Percentiles rank a stretch among this genome's conserved stretches.
phyloP scores from a whole-genome alignment of 345 rosid species.

The Luvunga scandens region DNA sequence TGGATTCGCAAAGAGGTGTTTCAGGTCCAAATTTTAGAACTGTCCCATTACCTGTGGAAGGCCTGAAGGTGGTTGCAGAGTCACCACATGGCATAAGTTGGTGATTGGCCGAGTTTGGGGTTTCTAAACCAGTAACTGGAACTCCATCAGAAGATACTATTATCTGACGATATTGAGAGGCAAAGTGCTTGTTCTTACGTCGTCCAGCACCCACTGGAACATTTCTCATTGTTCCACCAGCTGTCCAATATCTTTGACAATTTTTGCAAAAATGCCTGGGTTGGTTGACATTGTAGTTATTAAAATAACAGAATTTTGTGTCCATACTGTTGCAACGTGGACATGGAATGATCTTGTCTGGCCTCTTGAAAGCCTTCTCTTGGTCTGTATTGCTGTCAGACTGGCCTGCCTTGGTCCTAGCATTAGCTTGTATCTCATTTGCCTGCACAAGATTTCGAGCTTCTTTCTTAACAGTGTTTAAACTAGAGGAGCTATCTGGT shows the following conservation, averaged over 20 bases:
- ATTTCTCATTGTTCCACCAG: slow-evolving; percentile 80
- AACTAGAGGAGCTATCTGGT: slow-evolving; percentile 17
- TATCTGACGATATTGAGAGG: slow-evolving; percentile 58
- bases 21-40: slow-evolving; percentile 61
- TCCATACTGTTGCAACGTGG: slow-evolving; percentile 78
- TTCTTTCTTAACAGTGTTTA: slow-evolving; percentile 20
- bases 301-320: slow-evolving; percentile 78
- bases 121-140: slow-evolving; percentile 37
- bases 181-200: slow-evolving; percentile 67
- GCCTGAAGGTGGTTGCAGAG: slow-evolving; percentile 28
- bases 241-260: slow-evolving; percentile 88
- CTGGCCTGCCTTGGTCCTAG: slow-evolving; percentile 30
- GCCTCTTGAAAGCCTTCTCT: slow-evolving; percentile 56
- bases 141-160: slow-evolving; percentile 49
- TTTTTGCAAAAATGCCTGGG: slow-evolving; percentile 84
- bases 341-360: slow-evolving; percentile 70
- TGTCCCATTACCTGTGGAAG: slow-evolving; percentile 40
- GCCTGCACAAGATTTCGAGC: slow-evolving; percentile 4
- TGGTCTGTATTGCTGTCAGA: slow-evolving; percentile 27
- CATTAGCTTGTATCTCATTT: slow-evolving; percentile 21
- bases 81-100: slow-evolving; percentile 33
- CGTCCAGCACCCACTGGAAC: slow-evolving; percentile 82
- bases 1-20: slow-evolving; percentile 52
- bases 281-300: slow-evolving; percentile 78
- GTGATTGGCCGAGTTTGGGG: slow-evolving; percentile 34